A percentile compares a stretch with the other conserved stretches of the same genome.
Conservation (phyloP, 2,329 filamentous ascomycete species). For the Chrysosporium queenslandicum region DNA sequence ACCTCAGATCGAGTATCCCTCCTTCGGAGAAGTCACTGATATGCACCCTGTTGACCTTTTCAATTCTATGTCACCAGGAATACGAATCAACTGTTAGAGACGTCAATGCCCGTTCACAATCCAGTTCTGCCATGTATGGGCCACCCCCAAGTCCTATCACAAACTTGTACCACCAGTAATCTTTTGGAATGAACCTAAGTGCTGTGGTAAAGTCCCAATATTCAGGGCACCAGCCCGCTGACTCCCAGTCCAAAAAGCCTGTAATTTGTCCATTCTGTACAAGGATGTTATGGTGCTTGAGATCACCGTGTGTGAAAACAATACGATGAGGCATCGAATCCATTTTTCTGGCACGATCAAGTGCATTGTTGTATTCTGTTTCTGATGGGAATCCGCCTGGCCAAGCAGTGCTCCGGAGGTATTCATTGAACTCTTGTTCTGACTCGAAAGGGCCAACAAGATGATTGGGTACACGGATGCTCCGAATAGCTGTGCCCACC, state of each 20-base stretch:
- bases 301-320: conserved; percentile 26
- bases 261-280: conserved; percentile 20
- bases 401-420: conserved; percentile 24
- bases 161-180: conserved; percentile 10
- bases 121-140: conserved; percentile 1
- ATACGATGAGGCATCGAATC: conserved; percentile 14
- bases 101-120: conserved; percentile 6
- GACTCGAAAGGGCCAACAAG: conserved; percentile 26
- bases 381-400: conserved; percentile 23
- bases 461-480: conserved; percentile 28
- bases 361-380: conserved; percentile 22
- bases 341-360: conserved; percentile 20
- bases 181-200: not conserved
- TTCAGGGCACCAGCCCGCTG: conserved; percentile 27
- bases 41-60: no score
- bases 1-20: no score
- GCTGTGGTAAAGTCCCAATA: conserved; percentile 11
- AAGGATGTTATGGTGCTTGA: conserved; percentile 27
- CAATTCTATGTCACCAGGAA: conserved; percentile 1
- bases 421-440: conserved; percentile 24
- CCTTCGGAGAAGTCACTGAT: no score
- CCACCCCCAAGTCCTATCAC: not conserved
- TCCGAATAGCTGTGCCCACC: conserved; percentile 25
- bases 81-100: conserved; percentile 4
- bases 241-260: conserved; percentile 34